These are phyloP conservation scores for Trametes versicolor DNA, from an alignment of 1,284 basidiomycete species.

Conservation along the genomic window DNA sequence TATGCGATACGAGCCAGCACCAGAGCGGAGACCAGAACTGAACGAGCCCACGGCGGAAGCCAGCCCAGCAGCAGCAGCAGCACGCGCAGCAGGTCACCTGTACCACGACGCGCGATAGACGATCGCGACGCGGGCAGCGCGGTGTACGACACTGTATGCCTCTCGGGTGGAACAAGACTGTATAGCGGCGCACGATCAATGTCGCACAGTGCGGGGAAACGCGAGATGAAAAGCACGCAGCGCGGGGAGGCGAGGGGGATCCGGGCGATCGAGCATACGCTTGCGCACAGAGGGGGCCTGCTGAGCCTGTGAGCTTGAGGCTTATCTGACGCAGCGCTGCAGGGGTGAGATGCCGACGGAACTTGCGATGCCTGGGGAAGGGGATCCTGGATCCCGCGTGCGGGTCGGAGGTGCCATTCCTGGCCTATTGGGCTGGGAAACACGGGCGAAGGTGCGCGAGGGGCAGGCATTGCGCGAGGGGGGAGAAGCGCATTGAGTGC, in stretches of 20 bases:
- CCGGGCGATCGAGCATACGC: not conserved
- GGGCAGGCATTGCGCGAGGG: not conserved
- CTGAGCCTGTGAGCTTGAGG: not conserved
- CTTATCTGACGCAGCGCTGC: not conserved
- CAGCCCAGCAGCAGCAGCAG: not conserved
- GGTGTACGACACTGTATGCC: not conserved
- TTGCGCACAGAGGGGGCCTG: not conserved
- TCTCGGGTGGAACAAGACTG: conserved; percentile 1
- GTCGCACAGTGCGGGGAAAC: conserved; percentile 1
- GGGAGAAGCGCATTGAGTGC: not conserved
- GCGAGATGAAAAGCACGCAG: not conserved
- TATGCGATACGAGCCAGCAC: not conserved
- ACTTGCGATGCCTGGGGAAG: not conserved
- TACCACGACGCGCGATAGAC: not conserved
- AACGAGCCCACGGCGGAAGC: not conserved
- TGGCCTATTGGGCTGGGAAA: not conserved
- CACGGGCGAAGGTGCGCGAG: not conserved
- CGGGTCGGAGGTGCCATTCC: not conserved
- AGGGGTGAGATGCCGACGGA: conserved; percentile 3
- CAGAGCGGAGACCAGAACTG: not conserved
- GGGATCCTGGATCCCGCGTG: not conserved
- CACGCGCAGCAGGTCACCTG: not conserved
- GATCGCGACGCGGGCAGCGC: not conserved
- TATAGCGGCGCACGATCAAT: not conserved
- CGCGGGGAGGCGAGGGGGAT: not conserved